These are phyloP conservation scores for Boletus edulis DNA, from an alignment of 768 basidiomycete species.

Conservation along the genomic window DNA sequence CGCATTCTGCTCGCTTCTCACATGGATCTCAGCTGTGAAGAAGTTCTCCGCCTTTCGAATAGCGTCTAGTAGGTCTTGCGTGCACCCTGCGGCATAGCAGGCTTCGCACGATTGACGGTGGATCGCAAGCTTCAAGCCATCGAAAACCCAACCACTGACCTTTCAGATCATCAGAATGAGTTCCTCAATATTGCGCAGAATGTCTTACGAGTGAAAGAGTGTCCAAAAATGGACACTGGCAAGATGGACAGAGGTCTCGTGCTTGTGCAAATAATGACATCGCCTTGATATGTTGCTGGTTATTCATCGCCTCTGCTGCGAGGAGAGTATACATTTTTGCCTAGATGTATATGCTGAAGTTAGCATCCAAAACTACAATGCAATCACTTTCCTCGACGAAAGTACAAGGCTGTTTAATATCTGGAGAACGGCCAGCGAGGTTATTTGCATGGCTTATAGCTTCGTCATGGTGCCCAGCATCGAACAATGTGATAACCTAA, in stretches of 20 bases:
- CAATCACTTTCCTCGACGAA: conserved; percentile 13
- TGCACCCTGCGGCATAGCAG: background rate
- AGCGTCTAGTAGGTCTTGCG: background rate
- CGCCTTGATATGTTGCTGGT: background rate
- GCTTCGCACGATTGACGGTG: conserved; percentile 11
- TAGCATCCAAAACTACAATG: background rate
- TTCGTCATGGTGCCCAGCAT: background rate
- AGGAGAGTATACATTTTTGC: conserved; percentile 15
- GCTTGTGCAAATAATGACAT: conserved; percentile 1
- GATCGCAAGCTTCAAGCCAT: conserved; percentile 7
- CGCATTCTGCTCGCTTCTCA: background rate
- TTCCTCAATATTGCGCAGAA: background rate
- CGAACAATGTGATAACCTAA: conserved; percentile 13
- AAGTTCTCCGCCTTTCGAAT: conserved; percentile 2
- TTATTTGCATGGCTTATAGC: background rate
- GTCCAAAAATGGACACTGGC: conserved; percentile 2
- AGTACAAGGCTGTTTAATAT: background rate
- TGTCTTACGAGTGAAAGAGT: conserved; percentile 16
- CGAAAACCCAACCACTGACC: conserved; percentile 19
- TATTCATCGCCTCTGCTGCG: conserved; percentile 5
- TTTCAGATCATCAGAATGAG: background rate
- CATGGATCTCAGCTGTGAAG: conserved; percentile 9
- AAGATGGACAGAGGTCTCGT: conserved; percentile 12
- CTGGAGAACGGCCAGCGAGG: background rate
- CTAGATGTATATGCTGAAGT: background rate